Conservation (phyloP, 495 filamentous ascomycete species). For the Acidiella bohemica region DNA sequence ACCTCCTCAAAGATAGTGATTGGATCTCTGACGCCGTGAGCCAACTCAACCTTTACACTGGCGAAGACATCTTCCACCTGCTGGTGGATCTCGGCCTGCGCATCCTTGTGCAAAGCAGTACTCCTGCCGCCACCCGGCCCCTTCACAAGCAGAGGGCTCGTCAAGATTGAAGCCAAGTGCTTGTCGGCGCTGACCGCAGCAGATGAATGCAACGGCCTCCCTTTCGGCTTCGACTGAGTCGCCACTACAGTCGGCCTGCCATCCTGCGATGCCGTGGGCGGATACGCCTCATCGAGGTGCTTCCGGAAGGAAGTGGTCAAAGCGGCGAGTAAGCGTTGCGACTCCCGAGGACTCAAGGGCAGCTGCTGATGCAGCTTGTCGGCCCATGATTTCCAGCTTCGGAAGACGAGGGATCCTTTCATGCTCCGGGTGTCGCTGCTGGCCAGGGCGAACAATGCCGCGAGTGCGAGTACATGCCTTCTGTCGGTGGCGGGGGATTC, state of each 20-base stretch:
- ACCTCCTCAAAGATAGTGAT: constrained; percentile 13
- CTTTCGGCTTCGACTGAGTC: neutral
- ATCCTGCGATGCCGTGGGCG: constrained; percentile 6
- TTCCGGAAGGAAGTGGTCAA: constrained; percentile 66
- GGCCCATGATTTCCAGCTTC: constrained; percentile 18
- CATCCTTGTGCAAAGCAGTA: constrained; percentile 1
- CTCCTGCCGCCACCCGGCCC: neutral
- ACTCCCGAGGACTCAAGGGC: constrained; percentile 49
- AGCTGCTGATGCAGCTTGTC: constrained; percentile 56
- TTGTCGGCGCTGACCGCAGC: constrained; percentile 9
- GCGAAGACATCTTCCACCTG: too few species aligned
- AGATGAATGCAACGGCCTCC: constrained; percentile 8
- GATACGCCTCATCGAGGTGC: constrained; percentile 55
- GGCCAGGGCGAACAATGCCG: neutral
- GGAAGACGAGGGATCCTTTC: constrained; percentile 18
- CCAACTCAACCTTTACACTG: too few species aligned
- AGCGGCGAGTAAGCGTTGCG: constrained; percentile 50
- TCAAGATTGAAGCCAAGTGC: constrained; percentile 16
- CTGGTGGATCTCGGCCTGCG: constrained; percentile 1
- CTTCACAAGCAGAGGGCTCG: constrained; percentile 11
- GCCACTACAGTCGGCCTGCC: neutral
- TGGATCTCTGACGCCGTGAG: constrained; percentile 9
- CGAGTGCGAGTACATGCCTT: too few species aligned
- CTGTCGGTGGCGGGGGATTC: too few species aligned
- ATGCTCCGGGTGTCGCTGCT: constrained; percentile 1